Conservation (phyloP, 208 protist genomes). For the Leishmania guyanensis region DNA sequence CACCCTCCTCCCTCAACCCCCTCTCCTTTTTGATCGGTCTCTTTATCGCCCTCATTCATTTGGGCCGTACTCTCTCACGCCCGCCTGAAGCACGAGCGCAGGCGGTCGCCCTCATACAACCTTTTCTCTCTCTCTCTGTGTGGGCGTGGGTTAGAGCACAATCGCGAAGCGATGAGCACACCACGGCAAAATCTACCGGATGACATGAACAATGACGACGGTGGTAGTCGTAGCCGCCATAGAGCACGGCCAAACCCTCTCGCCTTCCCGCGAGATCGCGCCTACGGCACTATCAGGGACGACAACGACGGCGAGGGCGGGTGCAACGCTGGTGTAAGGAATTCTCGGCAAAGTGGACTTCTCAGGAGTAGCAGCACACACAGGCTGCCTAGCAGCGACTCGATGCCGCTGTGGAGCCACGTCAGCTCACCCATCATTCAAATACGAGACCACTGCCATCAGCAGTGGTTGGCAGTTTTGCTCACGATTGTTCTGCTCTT, state of each 20-base stretch:
- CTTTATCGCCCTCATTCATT: background rate
- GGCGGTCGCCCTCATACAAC: background rate
- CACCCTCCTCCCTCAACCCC: background rate
- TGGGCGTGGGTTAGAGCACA: background rate
- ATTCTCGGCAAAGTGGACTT: background rate
- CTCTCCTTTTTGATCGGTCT: background rate
- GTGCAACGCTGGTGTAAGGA: background rate
- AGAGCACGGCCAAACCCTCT: conserved; percentile 42
- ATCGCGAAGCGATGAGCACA: background rate
- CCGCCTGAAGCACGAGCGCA: background rate
- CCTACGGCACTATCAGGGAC: conserved; percentile 40
- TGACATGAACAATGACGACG: background rate
- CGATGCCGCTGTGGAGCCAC: conserved; percentile 44
- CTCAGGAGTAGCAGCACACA: background rate
- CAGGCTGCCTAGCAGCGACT: background rate
- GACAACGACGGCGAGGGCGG: background rate
- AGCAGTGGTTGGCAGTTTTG: conserved; percentile 67
- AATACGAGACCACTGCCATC: conserved; percentile 69
- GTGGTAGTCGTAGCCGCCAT: background rate
- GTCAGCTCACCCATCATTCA: conserved; percentile 43
- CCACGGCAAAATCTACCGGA: background rate
- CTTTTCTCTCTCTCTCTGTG: background rate
- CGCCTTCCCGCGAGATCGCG: conserved; percentile 24
- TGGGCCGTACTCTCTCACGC: background rate
- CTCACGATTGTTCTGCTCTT: conserved; percentile 52